Conservation (phyloP, 2,329 filamentous ascomycete species). For the Epichloe coenophiala region DNA sequence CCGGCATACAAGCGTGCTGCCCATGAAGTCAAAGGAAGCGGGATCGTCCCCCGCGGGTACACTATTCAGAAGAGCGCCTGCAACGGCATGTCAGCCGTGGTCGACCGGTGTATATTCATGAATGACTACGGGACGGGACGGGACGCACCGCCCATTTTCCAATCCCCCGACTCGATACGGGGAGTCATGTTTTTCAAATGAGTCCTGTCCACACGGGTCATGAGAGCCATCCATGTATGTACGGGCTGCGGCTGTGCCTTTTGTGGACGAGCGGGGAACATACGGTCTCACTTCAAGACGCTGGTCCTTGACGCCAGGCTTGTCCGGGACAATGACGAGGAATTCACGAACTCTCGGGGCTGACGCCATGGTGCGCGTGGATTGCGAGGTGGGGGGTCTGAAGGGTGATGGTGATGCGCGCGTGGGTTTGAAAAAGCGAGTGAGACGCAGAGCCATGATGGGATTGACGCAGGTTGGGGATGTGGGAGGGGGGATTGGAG, state of each 20-base stretch:
- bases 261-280: conserved; percentile 13
- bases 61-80: conserved; percentile 55
- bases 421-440: neutral
- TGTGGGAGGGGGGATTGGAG: neutral
- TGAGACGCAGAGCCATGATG: conserved; percentile 8
- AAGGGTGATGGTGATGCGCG: neutral
- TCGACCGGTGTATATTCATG: neutral
- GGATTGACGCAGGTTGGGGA: neutral
- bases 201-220: conserved; percentile 8
- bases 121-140: neutral
- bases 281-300: conserved; percentile 47
- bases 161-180: conserved; percentile 37
- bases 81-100: neutral
- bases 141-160: conserved; percentile 50
- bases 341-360: conserved; percentile 40
- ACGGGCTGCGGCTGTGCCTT: neutral
- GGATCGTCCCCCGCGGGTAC: conserved; percentile 50
- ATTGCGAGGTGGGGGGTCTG: conserved; percentile 1
- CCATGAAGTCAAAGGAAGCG: conserved; percentile 53
- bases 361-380: conserved; percentile 17
- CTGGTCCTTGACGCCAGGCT: conserved; percentile 45
- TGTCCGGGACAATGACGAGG: conserved; percentile 56
- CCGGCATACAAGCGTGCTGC: conserved; percentile 54
- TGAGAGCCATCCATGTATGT: neutral
- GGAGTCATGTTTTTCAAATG: conserved; percentile 47